Base-by-base conservation (phyloP, 225 moss, liverwort and hornwort species). In the Anthoceros angustus region DNA sequence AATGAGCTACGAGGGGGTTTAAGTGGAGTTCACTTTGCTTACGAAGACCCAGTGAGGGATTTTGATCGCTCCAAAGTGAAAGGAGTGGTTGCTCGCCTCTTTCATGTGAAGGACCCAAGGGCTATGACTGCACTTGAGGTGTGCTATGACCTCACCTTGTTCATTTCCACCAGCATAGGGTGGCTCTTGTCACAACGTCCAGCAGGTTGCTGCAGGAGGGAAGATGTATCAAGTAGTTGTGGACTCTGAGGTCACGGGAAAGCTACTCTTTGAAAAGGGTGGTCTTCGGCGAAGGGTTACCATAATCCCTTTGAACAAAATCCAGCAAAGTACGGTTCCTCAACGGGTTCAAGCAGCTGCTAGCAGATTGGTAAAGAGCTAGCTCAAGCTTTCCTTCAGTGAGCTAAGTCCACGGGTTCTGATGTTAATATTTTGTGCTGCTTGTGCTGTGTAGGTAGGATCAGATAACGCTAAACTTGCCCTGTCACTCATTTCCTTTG, bases 91-190 rank as follows among this genome's bases (percentile, higher is more conserved):
- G 95, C 95, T 20, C 88, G 95, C 38, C 87, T 92, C 61, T 80
- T 92, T 61, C 85, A 86, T 70, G 92, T 98, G 60, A 87, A 89
- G 41, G 95, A 98, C 62, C 68, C 84, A 55, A 76, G 80, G 39
- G 75, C 91, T 49, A 98, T 92, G 92, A 98, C 87, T 72, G 95
- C 95, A 25, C 89, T 98, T 41, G 92, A 98, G 95, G 92, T 92
- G 25, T 32, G 32, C 42, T 63, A 72, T 64, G 42, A 43, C 49
- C 67, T 45, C 7, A 55, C 21, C 16, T 21, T 55, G 21, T 55
- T 21, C 21, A 55, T 55, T 55, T 55, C 21, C 21, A 21, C 4
- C 18, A 21, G 21, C 16, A 16, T 4, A 55, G 5, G 16, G 21
- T 55, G 50, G 21, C 21, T 21, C 21, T 55, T 55, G 16, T 16